These are phyloP conservation scores for Cladosporium oxysporum DNA, from an alignment of 2,329 filamentous ascomycete genomes.

Conservation along the genomic window DNA sequence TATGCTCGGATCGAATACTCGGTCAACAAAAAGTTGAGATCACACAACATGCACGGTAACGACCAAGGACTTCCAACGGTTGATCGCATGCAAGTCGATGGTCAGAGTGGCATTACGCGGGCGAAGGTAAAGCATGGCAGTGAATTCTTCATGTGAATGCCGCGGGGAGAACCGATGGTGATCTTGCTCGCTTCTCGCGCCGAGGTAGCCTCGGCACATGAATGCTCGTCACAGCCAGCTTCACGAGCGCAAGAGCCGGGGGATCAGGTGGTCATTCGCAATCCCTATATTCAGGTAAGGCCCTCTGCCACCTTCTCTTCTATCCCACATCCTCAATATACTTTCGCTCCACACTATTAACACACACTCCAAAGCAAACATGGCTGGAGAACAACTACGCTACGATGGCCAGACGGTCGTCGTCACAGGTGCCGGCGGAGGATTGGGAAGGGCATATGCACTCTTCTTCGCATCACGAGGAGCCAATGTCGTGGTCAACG, in stretches of 20 bases:
- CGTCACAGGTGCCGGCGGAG: conserved; percentile 82
- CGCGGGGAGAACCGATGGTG: conserved; percentile 4
- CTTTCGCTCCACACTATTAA: background rate
- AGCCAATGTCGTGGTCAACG: conserved; percentile 94
- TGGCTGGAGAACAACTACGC: conserved; percentile 68
- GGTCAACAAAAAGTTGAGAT: background rate
- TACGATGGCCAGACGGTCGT: conserved; percentile 90
- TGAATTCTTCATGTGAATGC: conserved; percentile 13
- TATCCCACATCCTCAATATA: background rate
- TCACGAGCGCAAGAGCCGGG: conserved; percentile 12
- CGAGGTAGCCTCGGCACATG: conserved; percentile 11
- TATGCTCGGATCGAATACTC: background rate
- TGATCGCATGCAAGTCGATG: background rate
- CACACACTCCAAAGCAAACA: conserved; percentile 31
- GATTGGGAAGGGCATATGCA: conserved; percentile 76
- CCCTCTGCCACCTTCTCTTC: conserved; percentile 1
- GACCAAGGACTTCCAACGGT: background rate
- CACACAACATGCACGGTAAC: background rate
- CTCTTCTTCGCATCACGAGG: conserved; percentile 89
- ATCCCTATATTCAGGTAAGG: conserved; percentile 7
- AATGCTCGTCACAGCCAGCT: background rate
- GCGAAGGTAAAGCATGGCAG: background rate
- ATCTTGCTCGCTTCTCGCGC: background rate
- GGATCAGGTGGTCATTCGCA: conserved; percentile 16
- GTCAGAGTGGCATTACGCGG: background rate